These are phyloP conservation scores for Periconia sp. DNA, from an alignment of 2,329 filamentous ascomycete species.

Conservation along the genomic window DNA sequence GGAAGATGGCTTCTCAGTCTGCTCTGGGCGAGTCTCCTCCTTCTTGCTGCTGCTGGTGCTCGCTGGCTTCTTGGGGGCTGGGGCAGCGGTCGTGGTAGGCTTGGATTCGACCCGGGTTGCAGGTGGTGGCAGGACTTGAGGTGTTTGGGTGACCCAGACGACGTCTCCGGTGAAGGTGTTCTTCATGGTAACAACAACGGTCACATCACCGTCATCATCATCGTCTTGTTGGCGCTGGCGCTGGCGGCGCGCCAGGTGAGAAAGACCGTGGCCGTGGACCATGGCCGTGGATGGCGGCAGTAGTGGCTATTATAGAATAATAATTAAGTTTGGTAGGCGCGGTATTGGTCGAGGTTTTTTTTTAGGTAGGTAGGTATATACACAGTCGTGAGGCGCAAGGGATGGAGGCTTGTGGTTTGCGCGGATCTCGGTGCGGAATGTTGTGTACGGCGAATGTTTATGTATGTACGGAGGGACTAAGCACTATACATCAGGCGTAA, in stretches of 20 bases:
- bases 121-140: conserved; percentile 13
- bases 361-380: too few relatives aligned
- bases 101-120: conserved; percentile 19
- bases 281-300: conserved; percentile 15
- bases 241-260: conserved; percentile 35
- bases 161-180: conserved; percentile 55
- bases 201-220: conserved; percentile 9
- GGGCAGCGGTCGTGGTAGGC: conserved; percentile 17
- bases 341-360: conserved; percentile 9
- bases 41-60: conserved; percentile 12
- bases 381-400: conserved; percentile 30
- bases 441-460: conserved; percentile 5
- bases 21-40: conserved; percentile 12
- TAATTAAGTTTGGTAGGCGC: conserved; percentile 2
- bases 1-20: conserved; percentile 18
- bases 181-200: conserved; percentile 54
- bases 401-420: conserved; percentile 24
- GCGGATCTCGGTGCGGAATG: conserved; percentile 27
- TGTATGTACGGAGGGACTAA: conserved; percentile 14
- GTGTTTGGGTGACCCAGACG: conserved; percentile 26
- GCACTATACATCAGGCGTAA: conserved; percentile 24
- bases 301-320: conserved; percentile 6
- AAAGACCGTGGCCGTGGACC: conserved; percentile 24
- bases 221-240: conserved; percentile 16
- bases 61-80: conserved; percentile 20